A percentile compares a stretch with the other conserved stretches of the same genome.
Conservation (phyloP, 192 early-diverging fungal genomes). For the Lobosporangium transversale region DNA sequence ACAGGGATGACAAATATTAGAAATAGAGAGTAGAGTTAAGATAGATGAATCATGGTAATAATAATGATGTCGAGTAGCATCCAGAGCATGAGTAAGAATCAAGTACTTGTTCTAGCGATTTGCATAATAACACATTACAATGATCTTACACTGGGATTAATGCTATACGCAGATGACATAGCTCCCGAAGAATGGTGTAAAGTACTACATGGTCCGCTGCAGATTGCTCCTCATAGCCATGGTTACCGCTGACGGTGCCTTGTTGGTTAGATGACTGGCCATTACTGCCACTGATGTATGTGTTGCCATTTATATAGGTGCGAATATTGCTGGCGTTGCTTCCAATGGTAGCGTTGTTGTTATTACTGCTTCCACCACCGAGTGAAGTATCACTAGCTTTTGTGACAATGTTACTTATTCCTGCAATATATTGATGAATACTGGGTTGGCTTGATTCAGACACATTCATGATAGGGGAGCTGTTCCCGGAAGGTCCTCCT, state of each 20-base stretch:
- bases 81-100: too few species aligned
- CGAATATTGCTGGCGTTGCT: neutral
- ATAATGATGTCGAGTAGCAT: neutral
- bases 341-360: too few species aligned
- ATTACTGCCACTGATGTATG: neutral
- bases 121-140: too few species aligned
- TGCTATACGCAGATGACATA: constrained; percentile 34
- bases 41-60: neutral
- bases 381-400: constrained; percentile 2
- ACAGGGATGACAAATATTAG: neutral
- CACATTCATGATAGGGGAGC: constrained; percentile 15
- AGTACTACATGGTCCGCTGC: constrained; percentile 44
- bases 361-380: too few species aligned
- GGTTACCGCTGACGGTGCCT: constrained; percentile 2
- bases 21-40: constrained; percentile 6
- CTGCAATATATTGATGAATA: constrained; percentile 12
- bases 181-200: constrained; percentile 39
- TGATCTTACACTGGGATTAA: constrained; percentile 48
- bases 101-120: too few species aligned
- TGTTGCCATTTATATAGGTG: neutral
- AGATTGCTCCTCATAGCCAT: constrained; percentile 12
- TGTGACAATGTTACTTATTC: neutral
- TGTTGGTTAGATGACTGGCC: neutral
- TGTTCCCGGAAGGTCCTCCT: constrained; percentile 21
- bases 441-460: constrained; percentile 18